Evolutionary conservation across 495 filamentous ascomycete genomes (phyloP).

Genomic region (Hypoxylon fragiforme): DNA sequence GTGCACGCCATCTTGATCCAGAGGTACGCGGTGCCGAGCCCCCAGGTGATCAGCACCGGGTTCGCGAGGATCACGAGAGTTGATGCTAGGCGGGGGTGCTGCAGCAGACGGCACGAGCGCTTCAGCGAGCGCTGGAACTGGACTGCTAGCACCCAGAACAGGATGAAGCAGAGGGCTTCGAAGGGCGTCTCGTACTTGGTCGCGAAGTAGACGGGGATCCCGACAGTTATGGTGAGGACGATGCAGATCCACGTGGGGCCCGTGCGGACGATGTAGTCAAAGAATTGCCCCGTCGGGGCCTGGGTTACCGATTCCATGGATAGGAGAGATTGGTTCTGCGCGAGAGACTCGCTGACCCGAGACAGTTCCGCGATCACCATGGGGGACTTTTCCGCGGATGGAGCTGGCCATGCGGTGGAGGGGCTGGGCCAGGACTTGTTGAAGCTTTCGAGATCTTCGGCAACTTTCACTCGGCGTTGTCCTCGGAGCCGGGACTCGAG

Average conservation of each 20-base stretch:
- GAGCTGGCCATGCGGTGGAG: constrained; percentile 31
- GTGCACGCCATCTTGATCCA: constrained; percentile 40
- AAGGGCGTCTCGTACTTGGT: constrained; percentile 35
- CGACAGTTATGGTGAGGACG: constrained; percentile 23
- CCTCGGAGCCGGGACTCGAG: constrained; percentile 28
- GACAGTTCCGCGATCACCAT: constrained; percentile 18
- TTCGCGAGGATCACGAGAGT: constrained; percentile 43
- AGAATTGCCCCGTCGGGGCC: neutral
- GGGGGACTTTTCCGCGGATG: constrained; percentile 3
- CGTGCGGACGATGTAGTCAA: constrained; percentile 34
- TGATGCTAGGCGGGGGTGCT: constrained; percentile 29
- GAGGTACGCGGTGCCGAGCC: constrained; percentile 44
- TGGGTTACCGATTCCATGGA: constrained; percentile 1
- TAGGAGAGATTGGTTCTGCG: constrained; percentile 3
- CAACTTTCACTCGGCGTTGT: constrained; percentile 5
- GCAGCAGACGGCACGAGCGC: constrained; percentile 15
- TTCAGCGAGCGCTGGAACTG: constrained; percentile 44
- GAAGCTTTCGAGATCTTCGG: constrained; percentile 24
- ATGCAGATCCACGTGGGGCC: constrained; percentile 31
- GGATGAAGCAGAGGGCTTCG: constrained; percentile 41
- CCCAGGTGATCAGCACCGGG: constrained; percentile 48
- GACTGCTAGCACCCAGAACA: constrained; percentile 47
- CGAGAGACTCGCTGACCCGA: constrained; percentile 22
- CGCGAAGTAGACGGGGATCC: constrained; percentile 30
- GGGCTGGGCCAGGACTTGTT: constrained; percentile 35